Evolutionary conservation across 352 stramenopile species (phyloP).

Genomic region (Phytophthora brassicae): DNA sequence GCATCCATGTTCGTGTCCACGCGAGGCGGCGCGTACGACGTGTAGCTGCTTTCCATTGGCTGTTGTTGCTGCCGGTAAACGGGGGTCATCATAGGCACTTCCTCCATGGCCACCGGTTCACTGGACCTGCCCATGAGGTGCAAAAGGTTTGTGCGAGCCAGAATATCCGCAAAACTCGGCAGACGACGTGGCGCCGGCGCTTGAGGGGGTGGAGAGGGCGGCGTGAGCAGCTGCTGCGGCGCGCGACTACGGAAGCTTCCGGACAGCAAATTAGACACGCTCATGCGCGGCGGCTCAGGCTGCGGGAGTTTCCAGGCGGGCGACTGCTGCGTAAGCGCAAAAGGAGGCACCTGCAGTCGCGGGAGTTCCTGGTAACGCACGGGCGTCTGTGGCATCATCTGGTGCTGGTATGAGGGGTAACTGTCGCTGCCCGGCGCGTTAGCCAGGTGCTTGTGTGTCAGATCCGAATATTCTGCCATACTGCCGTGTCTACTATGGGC

Average conservation of each 20-base stretch:
- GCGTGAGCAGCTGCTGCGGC: conserved; percentile 15
- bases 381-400: conserved; percentile 16
- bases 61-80: conserved; percentile 24
- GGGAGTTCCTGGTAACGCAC: conserved; percentile 67
- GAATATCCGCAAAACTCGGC: conserved; percentile 65
- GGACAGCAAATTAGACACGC: conserved; percentile 58
- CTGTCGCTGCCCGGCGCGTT: conserved; percentile 29
- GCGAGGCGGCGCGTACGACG: conserved; percentile 23
- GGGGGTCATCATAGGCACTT: conserved; percentile 15
- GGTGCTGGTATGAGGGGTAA: conserved; percentile 27
- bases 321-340: conserved; percentile 55
- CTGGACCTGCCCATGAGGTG: conserved; percentile 54
- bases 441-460: conserved; percentile 40
- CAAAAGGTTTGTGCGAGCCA: conserved; percentile 65
- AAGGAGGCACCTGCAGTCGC: conserved; percentile 60
- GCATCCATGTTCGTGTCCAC: conserved; percentile 42
- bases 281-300: conserved; percentile 42
- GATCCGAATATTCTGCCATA: conserved; percentile 36
- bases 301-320: conserved; percentile 52
- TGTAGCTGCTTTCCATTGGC: conserved; percentile 33
- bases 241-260: conserved; percentile 36
- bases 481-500: conserved; percentile 12
- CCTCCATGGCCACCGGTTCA: conserved; percentile 27
- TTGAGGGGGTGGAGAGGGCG: conserved; percentile 29
- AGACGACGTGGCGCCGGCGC: conserved; percentile 37